Conservation (phyloP, 306 rosid species). For the Phaseolus lunatus region DNA sequence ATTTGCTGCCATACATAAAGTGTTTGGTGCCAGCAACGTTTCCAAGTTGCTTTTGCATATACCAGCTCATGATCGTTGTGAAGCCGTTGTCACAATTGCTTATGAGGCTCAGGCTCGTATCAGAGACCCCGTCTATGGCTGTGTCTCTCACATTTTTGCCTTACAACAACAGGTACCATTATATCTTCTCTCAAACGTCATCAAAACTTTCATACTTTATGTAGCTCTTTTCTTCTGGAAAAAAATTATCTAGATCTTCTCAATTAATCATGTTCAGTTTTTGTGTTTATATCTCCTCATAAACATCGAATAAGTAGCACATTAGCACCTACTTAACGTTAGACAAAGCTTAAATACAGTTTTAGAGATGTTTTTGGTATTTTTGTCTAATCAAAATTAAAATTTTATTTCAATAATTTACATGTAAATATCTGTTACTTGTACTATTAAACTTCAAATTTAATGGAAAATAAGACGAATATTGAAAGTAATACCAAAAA, state of each 20-base stretch:
- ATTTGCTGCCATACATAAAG: conserved; percentile 97
- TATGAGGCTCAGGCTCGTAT: conserved; percentile 97
- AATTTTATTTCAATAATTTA: background rate
- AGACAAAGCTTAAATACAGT: background rate
- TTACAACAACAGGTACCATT: conserved; percentile 86
- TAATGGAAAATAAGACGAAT: background rate
- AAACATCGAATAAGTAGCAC: background rate
- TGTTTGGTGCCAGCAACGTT: conserved; percentile 96
- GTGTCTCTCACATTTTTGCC: conserved; percentile 93
- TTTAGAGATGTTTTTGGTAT: background rate
- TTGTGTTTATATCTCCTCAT: background rate
- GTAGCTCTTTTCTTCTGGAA: background rate
- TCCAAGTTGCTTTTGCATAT: conserved; percentile 79
- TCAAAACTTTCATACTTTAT: background rate
- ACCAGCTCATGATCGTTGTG: conserved; percentile 87
- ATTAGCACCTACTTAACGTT: background rate
- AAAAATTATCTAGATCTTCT: background rate
- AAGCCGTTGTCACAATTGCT: conserved; percentile 92
- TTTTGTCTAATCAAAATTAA: background rate
- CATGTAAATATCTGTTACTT: background rate
- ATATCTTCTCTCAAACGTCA: background rate
- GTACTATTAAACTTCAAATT: background rate
- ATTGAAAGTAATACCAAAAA: background rate
- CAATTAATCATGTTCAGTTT: background rate
- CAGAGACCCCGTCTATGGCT: conserved; percentile 96